These are phyloP conservation scores for Bacidia gigantensis DNA, from an alignment of 495 filamentous ascomycete species.

Conservation along the genomic window DNA sequence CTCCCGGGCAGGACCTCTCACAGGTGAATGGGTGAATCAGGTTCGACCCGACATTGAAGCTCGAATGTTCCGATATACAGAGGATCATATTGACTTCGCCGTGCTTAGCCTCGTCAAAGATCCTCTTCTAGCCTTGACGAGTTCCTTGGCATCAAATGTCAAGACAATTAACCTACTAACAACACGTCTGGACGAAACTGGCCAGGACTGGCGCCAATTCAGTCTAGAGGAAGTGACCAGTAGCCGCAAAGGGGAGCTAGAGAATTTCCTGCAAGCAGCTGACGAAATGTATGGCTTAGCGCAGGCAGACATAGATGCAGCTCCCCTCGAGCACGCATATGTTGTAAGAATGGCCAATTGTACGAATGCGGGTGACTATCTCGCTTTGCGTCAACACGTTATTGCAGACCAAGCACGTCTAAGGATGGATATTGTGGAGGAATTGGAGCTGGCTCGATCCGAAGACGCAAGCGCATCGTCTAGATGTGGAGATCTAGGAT, in stretches of 20 bases:
- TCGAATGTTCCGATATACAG: conserved; percentile 39
- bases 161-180: conserved; percentile 26
- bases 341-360: conserved; percentile 14
- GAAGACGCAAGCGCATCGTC: conserved; percentile 35
- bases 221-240: neutral
- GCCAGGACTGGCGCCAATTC: conserved; percentile 20
- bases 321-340: conserved; percentile 12
- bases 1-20: conserved; percentile 22
- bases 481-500: conserved; percentile 35
- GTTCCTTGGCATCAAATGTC: conserved; percentile 35
- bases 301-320: conserved; percentile 23
- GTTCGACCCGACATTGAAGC: conserved; percentile 33
- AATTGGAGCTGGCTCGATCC: conserved; percentile 26
- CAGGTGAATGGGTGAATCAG: conserved; percentile 36
- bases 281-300: conserved; percentile 26
- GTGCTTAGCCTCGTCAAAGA: conserved; percentile 41
- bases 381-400: conserved; percentile 21
- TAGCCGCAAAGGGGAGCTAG: neutral
- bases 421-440: conserved; percentile 29
- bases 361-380: neutral
- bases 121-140: conserved; percentile 30
- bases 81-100: conserved; percentile 44
- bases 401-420: conserved; percentile 24
- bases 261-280: conserved; percentile 16
- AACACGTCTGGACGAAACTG: conserved; percentile 21